Evolutionary conservation across 2,329 filamentous ascomycete species (phyloP).

Genomic region (Pleochaeta shiraiana): DNA sequence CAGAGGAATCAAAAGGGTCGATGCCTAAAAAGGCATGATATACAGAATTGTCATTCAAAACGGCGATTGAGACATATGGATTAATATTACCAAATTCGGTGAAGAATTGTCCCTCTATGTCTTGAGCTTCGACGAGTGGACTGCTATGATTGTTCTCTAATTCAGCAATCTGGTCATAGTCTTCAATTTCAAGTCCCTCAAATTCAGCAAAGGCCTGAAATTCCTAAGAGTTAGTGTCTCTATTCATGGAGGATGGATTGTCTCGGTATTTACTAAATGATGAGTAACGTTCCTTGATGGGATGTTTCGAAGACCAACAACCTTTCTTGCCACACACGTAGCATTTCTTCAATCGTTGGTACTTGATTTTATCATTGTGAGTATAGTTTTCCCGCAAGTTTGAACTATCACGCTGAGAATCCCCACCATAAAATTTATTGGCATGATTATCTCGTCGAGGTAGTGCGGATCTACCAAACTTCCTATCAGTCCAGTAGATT

Average conservation of each 20-base stretch:
- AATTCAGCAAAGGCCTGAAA: too few species aligned
- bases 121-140: too few species aligned
- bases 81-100: background rate
- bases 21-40: background rate
- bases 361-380: background rate
- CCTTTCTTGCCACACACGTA: slow-evolving; percentile 3
- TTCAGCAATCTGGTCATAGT: background rate
- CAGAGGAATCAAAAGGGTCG: background rate
- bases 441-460: background rate
- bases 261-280: background rate
- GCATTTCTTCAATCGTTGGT: background rate
- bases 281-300: background rate
- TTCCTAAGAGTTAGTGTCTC: background rate
- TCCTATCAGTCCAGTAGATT: background rate
- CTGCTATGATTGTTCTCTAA: background rate
- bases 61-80: background rate
- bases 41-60: background rate
- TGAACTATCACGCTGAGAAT: background rate
- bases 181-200: background rate
- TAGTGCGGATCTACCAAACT: background rate
- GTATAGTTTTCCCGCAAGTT: background rate
- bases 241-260: background rate
- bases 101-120: too few species aligned
- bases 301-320: slow-evolving; percentile 3
- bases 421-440: background rate